phyloP scores from a whole-genome alignment of 73 alveolate species.

The Paramecium sexaurelia region DNA sequence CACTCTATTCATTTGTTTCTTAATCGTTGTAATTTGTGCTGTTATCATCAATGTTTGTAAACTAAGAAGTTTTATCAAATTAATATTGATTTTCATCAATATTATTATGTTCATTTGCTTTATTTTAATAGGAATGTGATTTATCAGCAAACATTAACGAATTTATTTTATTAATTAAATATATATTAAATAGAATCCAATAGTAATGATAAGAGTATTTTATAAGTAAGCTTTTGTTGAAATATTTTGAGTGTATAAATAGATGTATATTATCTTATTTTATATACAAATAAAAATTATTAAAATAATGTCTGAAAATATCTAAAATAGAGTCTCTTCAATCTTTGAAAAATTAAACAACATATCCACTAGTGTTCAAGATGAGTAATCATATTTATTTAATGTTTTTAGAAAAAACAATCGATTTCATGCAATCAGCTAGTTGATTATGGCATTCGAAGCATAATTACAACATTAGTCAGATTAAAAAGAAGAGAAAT shows the following conservation, averaged over 20 bases:
- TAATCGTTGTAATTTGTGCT: not conserved
- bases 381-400: not conserved
- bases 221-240: not conserved
- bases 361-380: conserved; percentile 45
- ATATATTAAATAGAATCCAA: not conserved
- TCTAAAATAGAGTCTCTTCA: conserved; percentile 45
- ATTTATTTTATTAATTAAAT: conserved; percentile 15
- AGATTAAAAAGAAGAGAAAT: conserved; percentile 42
- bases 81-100: not conserved
- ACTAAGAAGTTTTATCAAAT: not conserved
- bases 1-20: not conserved
- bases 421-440: conserved; percentile 47
- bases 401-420: conserved; percentile 31
- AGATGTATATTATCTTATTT: not conserved
- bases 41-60: not conserved
- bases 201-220: not conserved
- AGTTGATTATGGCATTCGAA: conserved; percentile 51
- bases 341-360: conserved; percentile 46
- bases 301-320: conserved; percentile 49
- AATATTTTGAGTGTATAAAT: not conserved
- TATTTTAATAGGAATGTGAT: not conserved
- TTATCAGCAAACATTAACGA: conserved; percentile 53
- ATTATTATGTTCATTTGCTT: not conserved
- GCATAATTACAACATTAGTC: conserved; percentile 29
- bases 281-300: conserved; percentile 16